phyloP scores from a whole-genome alignment of 768 basidiomycete species.

The Boletellus ananiceps region DNA sequence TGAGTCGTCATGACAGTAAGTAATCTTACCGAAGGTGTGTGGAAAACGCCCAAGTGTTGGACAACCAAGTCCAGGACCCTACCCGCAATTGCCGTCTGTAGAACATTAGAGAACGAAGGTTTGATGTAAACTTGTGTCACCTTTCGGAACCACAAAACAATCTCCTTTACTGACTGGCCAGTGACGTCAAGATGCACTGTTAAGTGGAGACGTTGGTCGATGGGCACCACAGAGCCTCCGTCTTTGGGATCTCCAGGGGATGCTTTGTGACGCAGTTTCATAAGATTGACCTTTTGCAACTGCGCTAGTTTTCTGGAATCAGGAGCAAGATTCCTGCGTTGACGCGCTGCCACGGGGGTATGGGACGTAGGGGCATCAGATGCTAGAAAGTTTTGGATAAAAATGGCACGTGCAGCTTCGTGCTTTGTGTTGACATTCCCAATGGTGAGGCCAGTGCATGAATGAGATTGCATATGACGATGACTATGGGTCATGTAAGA shows the following conservation, averaged over 20 bases:
- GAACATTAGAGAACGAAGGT: constrained; percentile 2
- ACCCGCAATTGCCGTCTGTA: constrained; percentile 52
- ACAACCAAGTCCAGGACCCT: constrained; percentile 57
- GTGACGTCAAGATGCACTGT: constrained; percentile 34
- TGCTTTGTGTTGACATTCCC: constrained; percentile 33
- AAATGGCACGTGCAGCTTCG: constrained; percentile 46
- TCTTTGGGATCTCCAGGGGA: constrained; percentile 58
- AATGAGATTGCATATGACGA: constrained; percentile 59
- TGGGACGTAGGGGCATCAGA: constrained; percentile 12
- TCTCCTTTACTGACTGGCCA: constrained; percentile 33
- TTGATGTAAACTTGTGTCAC: constrained; percentile 31
- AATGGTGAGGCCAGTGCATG: constrained; percentile 36
- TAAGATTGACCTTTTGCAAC: constrained; percentile 54
- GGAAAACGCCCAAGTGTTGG: constrained; percentile 16
- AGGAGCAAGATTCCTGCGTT: constrained; percentile 34
- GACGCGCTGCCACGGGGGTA: constrained; percentile 26
- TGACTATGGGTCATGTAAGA: constrained; percentile 43
- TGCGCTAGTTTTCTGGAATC: constrained; percentile 54
- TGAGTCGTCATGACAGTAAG: not conserved
- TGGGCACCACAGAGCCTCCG: constrained; percentile 39
- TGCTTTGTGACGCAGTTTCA: constrained; percentile 75
- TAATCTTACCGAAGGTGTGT: constrained; percentile 12
- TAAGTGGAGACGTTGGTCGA: constrained; percentile 58
- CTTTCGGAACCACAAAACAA: constrained; percentile 68
- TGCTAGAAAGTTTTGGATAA: constrained; percentile 48